Base-by-base conservation (phyloP, 1,284 basidiomycete species). In the Moniliophthora roreri region DNA sequence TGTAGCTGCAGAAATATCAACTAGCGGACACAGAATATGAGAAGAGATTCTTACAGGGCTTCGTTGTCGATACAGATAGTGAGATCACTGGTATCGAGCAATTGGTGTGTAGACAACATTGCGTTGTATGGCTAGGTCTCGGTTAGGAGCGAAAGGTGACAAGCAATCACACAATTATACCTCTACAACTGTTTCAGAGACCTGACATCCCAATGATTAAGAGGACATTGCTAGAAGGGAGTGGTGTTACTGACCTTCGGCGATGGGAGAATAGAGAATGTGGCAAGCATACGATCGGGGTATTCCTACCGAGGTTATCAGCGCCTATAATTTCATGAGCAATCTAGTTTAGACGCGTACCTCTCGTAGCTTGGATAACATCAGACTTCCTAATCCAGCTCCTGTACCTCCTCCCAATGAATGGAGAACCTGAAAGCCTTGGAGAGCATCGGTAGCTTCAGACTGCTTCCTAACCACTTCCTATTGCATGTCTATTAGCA, bases 161-260 rank as follows among this genome's bases (percentile, higher is more conserved):
- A n/a, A n/a, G n/a, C n/a, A n/a, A n/a, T n/a, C n/a, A n/a, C n/a
- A n/a, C n/a, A n/a, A n/a, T n/a, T n/a, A n/a, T 61, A 85, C 85
- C 74, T 98, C 95, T 35, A 98, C 93, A 51, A 98, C 87, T 1
- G 95, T 98, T 71, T 98, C 95, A 0, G 94, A 96, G 5, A 97
- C 93, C 81, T 88, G 60, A 41, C 28, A 51, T n/a, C n/a, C n/a
- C 24, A 48, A 37, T 15, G 15, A 32, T 24, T n/a, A 38, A 15
- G 13, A 6, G 4, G 3, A 20, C 18, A 4, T 26, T 10, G n/a
- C 18, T 35, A 4, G n/a, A 10, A 2, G 6, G n/a, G 1, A 3
- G 16, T 28, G 23, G n/a, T n/a, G 7, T 13, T 11, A 64, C 74
- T 53, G 50, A 85, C 87, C 71, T 93, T 94, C 2, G 95, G 94